Conservation (phyloP, 306 rosid genomes). For the Morella rubra region DNA sequence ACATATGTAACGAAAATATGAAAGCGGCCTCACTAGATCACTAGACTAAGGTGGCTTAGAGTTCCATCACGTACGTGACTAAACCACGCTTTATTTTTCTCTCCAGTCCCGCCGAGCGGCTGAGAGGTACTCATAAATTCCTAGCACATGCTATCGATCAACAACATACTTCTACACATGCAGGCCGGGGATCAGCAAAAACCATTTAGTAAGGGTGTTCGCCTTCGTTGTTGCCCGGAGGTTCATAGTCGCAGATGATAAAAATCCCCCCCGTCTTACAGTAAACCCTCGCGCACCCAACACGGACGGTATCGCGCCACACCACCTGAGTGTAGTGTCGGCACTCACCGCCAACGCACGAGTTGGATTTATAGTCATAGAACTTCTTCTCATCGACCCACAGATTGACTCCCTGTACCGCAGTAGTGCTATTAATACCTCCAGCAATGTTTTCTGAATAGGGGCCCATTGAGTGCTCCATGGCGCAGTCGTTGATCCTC, state of each 20-base stretch:
- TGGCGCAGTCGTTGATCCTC: slow-evolving; percentile 34
- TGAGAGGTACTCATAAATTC: too few species aligned
- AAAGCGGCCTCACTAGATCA: too few species aligned
- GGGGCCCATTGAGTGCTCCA: slow-evolving; percentile 64
- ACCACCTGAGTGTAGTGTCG: slow-evolving; percentile 1
- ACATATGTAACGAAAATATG: too few species aligned
- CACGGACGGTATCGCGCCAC: not conserved
- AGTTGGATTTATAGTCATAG: slow-evolving; percentile 32
- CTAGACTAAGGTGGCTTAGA: too few species aligned
- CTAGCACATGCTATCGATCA: too few species aligned
- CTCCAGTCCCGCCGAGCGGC: too few species aligned
- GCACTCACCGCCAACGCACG: slow-evolving; percentile 4
- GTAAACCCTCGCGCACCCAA: slow-evolving; percentile 18
- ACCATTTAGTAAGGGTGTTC: slow-evolving; percentile 10
- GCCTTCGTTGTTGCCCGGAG: not conserved
- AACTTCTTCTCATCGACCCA: slow-evolving; percentile 56
- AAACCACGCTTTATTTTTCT: too few species aligned
- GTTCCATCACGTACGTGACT: too few species aligned
- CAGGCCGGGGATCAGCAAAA: not conserved
- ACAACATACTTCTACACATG: too few species aligned
- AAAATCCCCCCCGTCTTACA: slow-evolving; percentile 5
- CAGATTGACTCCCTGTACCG: slow-evolving; percentile 40
- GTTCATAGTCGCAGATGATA: slow-evolving; percentile 24
- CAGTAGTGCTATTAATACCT: slow-evolving; percentile 39
- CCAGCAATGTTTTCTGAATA: slow-evolving; percentile 61